Base-by-base conservation (phyloP, 2,329 filamentous ascomycete species). In the Periglandula ipomoeae region DNA sequence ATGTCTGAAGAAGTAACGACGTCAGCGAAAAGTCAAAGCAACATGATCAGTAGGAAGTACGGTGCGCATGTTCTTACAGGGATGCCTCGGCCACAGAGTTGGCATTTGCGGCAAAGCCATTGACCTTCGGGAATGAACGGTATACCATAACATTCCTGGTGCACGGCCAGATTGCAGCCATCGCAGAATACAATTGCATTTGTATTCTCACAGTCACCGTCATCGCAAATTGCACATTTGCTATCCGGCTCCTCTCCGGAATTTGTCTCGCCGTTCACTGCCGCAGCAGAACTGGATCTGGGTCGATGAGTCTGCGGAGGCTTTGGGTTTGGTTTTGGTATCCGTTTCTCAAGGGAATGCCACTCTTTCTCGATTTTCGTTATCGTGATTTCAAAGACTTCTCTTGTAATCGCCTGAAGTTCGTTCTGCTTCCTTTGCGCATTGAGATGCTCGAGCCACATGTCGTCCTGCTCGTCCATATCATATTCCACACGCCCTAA, bases 151-250 rank as follows among this genome's bases (percentile, higher is more conserved):
- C 93, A 98, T 70, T 98, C 93, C 66, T 98, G 93, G 66, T 98
- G 93, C 9, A 98, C 93, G 3, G 93, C 93, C 46, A 98, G 73
- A 67, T 98, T 94, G 67, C 93, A 98, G 3, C 93, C 93, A 63
- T 98, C 93, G 64, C 93, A 98, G 63, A 98, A 98, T 20, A 98
- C 93, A 60, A 98, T 98, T 1, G 93, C 93, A 62, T 98, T 98
- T 20, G 93, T 94, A 65, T 98, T 98, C 69, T 98, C 93, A 62
- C 93, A 98, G 62, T 98, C 93, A n/a, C 93, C 93, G 61, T 98
- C 93, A 62, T 98, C 93, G 64, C 93, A 98, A 50, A 98, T 94
- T 20, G 89, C 90, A 63, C 93, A 98, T 66, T 95, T 97, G 58
- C 86, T 95, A 66, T 98, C 93, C 58, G 93, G 90, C 66, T 97